These are phyloP conservation scores for Helianthus annuus DNA, from an alignment of 129 eudicot species.

Conservation along the genomic window DNA sequence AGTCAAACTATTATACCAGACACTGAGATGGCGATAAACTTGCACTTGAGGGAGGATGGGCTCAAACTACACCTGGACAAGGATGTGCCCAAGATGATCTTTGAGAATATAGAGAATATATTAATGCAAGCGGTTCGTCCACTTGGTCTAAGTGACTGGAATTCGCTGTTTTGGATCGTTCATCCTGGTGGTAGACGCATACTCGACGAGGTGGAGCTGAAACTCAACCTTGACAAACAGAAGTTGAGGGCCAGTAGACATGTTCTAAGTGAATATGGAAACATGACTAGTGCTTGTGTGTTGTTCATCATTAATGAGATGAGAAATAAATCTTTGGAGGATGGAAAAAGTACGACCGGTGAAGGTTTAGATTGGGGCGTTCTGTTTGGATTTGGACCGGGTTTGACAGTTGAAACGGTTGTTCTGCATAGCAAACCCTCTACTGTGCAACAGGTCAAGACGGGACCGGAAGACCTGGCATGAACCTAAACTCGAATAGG, in stretches of 20 bases:
- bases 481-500: too few species aligned
- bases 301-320: conserved; percentile 38
- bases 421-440: too few species aligned
- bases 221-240: background rate
- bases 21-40: conserved; percentile 37
- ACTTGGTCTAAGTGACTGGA: conserved; percentile 33
- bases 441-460: too few species aligned
- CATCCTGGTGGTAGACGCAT: conserved; percentile 51
- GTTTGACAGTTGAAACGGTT: too few species aligned
- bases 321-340: conserved; percentile 37
- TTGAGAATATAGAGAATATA: conserved; percentile 10
- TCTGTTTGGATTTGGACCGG: too few species aligned
- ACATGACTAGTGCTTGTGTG: conserved; percentile 41
- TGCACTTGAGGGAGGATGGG: conserved; percentile 50
- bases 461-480: too few species aligned
- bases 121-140: background rate
- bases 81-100: conserved; percentile 23
- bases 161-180: conserved; percentile 50
- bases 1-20: background rate
- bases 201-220: background rate
- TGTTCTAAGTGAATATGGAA: conserved; percentile 28
- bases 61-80: conserved; percentile 41
- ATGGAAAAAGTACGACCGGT: conserved; percentile 35
- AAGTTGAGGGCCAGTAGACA: conserved; percentile 16
- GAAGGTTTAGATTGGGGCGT: conserved; percentile 45